Base-by-base conservation (phyloP, 371 early-diverging fungal genomes). In the Sporodiniella umbellata region DNA sequence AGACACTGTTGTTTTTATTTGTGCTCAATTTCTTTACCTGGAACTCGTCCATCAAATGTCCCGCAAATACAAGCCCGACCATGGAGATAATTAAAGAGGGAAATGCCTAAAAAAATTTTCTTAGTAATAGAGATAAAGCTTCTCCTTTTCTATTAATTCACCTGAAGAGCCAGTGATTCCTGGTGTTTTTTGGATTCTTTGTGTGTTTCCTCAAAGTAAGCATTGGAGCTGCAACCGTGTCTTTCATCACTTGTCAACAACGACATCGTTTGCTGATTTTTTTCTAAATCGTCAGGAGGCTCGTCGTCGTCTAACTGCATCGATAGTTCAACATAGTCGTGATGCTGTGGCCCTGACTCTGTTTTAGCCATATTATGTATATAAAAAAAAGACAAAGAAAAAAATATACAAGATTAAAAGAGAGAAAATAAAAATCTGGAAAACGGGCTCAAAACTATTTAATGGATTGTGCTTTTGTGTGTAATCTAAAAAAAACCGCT, bases 21-120 rank as follows among this genome's bases (percentile, higher is more conserved):
- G n/a, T n/a, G n/a, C n/a, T n/a, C n/a, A n/a, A n/a, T n/a, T 49
- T 43, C 1, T 39, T 12, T 75, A 79, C 85, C 73, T 84, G 83
- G 33, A 86, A 78, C 8, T 51, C 62, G 37, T 88, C 87, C 59
- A 90, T 66, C 4, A 87, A 51, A 61, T 76, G 78, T 6, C 90
- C 90, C 17, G 90, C 86, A 44, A 81, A 50, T 23, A 88, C 78
- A 10, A 86, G 73, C n/a, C 90, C 89, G 26, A 79, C 72, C 15
- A 87, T 85, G 24, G 88, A 83, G 17, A 89, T 69, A 18, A 88
- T 69, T 11, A 90, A 66, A 4, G 87, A 85, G 5, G 90, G 88
- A 28, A 86, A 60, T 26, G 87, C 86, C 81, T 90, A 45, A 3
- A 31, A 1, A 19, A 31, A 44, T 26, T 26, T 19, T 10, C 1